Percentiles rank a stretch among this genome's conserved stretches.
phyloP scores from a whole-genome alignment of 129 eudicot genomes.

The Artemisia argyi region DNA sequence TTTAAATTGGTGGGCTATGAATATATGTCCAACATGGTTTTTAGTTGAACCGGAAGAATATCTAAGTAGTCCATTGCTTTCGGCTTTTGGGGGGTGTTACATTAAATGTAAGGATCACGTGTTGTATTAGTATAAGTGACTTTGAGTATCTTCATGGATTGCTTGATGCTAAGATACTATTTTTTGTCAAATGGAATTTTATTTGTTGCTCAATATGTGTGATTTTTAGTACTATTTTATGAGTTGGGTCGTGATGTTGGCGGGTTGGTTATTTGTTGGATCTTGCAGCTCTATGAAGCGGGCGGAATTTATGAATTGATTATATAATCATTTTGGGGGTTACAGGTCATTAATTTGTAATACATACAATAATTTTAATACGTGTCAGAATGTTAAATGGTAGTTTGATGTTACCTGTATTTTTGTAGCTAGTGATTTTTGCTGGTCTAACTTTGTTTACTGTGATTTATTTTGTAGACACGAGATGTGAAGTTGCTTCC shows the following conservation, averaged over 20 bases:
- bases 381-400: background rate
- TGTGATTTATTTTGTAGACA: slow-evolving; percentile 48
- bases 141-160: slow-evolving; percentile 11
- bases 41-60: too few relatives aligned
- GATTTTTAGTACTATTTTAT: background rate
- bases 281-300: background rate
- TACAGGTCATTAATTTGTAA: background rate
- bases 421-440: background rate
- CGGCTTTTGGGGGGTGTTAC: too few relatives aligned
- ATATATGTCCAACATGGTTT: too few relatives aligned
- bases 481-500: slow-evolving; percentile 76
- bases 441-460: background rate
- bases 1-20: too few relatives aligned
- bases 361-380: background rate
- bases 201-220: background rate
- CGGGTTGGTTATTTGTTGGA: background rate
- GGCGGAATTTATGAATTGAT: background rate
- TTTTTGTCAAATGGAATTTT: background rate
- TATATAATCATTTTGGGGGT: too few relatives aligned
- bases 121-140: background rate
- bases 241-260: background rate
- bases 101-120: too few relatives aligned
- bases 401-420: background rate
- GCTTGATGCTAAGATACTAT: background rate
- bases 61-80: too few relatives aligned